Conservation (phyloP, 139 green algal genomes). For the Chlamydomonas applanata region DNA sequence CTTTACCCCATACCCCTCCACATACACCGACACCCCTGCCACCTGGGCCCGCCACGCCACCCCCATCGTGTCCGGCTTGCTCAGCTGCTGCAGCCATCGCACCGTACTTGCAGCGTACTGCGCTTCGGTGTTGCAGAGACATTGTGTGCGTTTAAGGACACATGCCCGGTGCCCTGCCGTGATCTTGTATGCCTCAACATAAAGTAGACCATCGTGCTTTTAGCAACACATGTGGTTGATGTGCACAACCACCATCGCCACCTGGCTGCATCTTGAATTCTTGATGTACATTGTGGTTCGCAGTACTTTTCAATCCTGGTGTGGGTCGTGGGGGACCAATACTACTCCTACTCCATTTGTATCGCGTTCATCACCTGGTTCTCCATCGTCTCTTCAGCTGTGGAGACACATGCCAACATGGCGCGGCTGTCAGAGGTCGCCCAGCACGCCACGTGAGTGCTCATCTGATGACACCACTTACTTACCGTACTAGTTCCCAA, state of each 20-base stretch:
- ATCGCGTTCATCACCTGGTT: slow-evolving; percentile 61
- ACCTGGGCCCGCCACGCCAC: not conserved
- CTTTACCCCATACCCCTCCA: not conserved
- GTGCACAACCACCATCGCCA: no score
- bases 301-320: slow-evolving; percentile 52
- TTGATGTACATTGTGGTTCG: no score
- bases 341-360: slow-evolving; percentile 51
- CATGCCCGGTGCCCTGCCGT: no score
- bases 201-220: no score
- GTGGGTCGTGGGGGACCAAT: slow-evolving; percentile 47
- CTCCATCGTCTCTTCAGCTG: slow-evolving; percentile 45
- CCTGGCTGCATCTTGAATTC: no score
- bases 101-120: not conserved
- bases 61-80: no score
- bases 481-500: no score
- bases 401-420: slow-evolving; percentile 52
- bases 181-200: no score
- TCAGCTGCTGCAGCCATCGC: not conserved
- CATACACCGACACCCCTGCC: not conserved
- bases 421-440: slow-evolving; percentile 47
- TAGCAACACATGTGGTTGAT: no score
- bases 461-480: not conserved
- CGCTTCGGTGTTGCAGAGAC: slow-evolving; percentile 7
- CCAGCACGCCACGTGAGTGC: slow-evolving; percentile 26
- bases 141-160: no score